Base-by-base conservation (phyloP, 768 basidiomycete genomes). In the Lepiota venenata region DNA sequence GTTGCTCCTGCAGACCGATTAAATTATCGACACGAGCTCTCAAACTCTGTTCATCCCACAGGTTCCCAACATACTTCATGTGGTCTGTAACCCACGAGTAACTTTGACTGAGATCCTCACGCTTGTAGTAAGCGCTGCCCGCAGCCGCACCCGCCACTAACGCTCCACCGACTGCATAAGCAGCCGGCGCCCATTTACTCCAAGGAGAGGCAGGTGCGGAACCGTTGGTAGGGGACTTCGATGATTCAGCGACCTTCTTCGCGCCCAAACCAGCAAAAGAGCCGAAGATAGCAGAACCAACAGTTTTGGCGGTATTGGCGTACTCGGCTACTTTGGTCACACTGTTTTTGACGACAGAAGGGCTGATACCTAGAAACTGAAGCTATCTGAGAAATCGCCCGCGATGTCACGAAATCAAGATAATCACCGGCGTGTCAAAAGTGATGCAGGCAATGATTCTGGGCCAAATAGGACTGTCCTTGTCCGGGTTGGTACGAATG, bases 331-430 rank as follows among this genome's bases (percentile, higher is more conserved):
- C 89, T 64, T 90, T 88, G 0, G 83, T 85, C 0, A 91, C 85
- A 41, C 80, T 78, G 66, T 93, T 84, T 73, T 93, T 93, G 76
- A 94, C 90, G 32, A 94, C 84, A 52, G 74, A 74, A 0, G 94
- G 93, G 60, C 96, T 85, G 18, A 98, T 71, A 12, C 95, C 94
- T 18, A 92, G 81, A 70, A 88, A 97, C 93, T 96, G 60, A 20
- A 35, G 20, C 9, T 47, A 39, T 18, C 58, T 32, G 45, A 53
- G 32, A 56, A 25, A 46, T 16, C 37, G 7, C 32, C 9, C 8
- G 32, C 32, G 10, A 45, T 37, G 21, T 38, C 32, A 15, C 18
- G 11, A 8, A 38, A 25, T 32, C 21, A 25, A 50, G 41, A 21
- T 18, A 16, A 7, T 62, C 68, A 91, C 93, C 9, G 94, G 95